Conservation (phyloP, 2,329 filamentous ascomycete species). For the Aspergillus ochraceoroseus region DNA sequence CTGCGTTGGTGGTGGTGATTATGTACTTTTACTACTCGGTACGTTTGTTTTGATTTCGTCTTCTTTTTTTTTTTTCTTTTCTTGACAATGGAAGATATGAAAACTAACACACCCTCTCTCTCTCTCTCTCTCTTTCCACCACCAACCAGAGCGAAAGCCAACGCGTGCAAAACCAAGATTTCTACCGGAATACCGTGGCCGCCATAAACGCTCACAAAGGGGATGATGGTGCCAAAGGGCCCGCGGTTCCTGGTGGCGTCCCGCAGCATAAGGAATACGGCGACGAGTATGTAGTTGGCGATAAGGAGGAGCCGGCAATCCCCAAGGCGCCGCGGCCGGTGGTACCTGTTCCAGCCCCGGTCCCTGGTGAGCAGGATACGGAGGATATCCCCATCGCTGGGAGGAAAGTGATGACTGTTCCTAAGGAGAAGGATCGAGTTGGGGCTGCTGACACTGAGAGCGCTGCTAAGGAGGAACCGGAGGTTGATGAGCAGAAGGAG, state of each 20-base stretch:
- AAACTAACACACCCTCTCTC: slow-evolving; percentile 1
- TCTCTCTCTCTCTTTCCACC: too few relatives aligned
- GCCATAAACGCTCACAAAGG: slow-evolving; percentile 50
- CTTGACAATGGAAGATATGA: not conserved
- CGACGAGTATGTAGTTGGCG: slow-evolving; percentile 50
- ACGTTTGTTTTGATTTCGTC: slow-evolving; percentile 8
- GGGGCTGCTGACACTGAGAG: not conserved
- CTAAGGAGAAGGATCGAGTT: slow-evolving; percentile 33
- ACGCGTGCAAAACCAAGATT: slow-evolving; percentile 43
- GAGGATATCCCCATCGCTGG: slow-evolving; percentile 52
- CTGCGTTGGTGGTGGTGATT: slow-evolving; percentile 60
- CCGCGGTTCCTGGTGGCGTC: too few relatives aligned
- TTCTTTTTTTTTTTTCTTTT: not conserved
- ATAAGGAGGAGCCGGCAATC: slow-evolving; percentile 28
- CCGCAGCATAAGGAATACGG: slow-evolving; percentile 63
- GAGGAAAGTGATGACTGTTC: slow-evolving; percentile 48
- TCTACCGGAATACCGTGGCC: slow-evolving; percentile 53
- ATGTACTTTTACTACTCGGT: slow-evolving; percentile 69
- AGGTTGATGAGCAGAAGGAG: slow-evolving; percentile 38
- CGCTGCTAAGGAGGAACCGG: slow-evolving; percentile 49
- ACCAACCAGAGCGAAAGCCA: slow-evolving; percentile 36
- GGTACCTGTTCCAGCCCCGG: not conserved
- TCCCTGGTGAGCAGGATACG: slow-evolving; percentile 2
- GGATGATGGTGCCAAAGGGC: slow-evolving; percentile 50
- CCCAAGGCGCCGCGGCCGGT: slow-evolving; percentile 27